These are phyloP conservation scores for Aspergillus viridinutans DNA, from an alignment of 2,329 filamentous ascomycete species.

Conservation along the genomic window DNA sequence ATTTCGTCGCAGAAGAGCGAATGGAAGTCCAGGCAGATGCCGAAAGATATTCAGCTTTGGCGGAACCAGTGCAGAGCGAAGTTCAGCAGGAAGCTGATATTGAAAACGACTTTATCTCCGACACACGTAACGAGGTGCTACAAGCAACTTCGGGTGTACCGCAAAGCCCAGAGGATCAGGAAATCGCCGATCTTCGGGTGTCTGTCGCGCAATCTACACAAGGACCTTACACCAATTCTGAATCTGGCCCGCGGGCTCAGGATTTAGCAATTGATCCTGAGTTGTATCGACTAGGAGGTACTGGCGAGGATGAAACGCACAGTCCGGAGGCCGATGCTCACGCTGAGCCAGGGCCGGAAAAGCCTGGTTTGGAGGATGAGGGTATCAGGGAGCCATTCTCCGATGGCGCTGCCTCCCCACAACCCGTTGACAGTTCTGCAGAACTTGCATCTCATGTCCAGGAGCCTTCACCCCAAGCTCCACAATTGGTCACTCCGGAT, in stretches of 20 bases:
- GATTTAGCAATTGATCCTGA: constrained; percentile 11
- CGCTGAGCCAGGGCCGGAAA: not conserved
- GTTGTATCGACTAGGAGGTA: not conserved
- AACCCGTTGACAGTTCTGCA: not conserved
- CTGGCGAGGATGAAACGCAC: not conserved
- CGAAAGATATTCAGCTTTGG: constrained; percentile 2
- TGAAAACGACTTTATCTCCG: not conserved
- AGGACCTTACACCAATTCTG: constrained; percentile 4
- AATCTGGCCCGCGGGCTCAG: not conserved
- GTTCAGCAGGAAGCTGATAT: not conserved
- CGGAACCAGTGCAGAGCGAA: not conserved
- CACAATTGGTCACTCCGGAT: constrained; percentile 19
- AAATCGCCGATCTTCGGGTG: constrained; percentile 14
- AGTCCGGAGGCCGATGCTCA: not conserved
- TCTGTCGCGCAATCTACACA: constrained; percentile 8
- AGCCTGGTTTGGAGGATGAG: not conserved
- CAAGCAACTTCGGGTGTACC: not conserved
- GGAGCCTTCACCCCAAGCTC: not conserved
- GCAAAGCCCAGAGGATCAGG: constrained; percentile 9
- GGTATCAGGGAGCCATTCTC: constrained; percentile 5
- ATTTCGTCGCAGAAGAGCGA: not conserved
- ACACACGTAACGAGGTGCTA: not conserved
- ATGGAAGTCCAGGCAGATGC: constrained; percentile 1
- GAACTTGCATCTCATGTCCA: not conserved
- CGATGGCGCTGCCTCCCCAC: constrained; percentile 13